These are phyloP conservation scores for Zhuliangozyma parablackwelliae DNA, from an alignment of 1,139 yeast genomes.

Conservation along the genomic window DNA sequence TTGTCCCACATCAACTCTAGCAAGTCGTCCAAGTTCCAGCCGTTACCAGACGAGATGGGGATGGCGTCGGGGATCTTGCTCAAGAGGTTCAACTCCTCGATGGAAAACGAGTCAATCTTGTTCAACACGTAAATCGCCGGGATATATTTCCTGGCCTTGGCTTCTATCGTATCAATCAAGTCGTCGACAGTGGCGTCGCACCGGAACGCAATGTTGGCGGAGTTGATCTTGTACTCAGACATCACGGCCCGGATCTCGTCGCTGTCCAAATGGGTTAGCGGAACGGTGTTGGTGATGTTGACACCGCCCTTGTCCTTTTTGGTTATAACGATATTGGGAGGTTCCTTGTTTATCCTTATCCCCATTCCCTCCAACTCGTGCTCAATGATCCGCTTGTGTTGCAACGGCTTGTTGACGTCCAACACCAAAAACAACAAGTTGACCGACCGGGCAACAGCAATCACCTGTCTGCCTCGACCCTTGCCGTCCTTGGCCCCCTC, in stretches of 20 bases:
- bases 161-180: conserved; percentile 89
- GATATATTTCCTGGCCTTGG: conserved; percentile 82
- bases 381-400: conserved; percentile 89
- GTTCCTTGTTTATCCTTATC: conserved; percentile 82
- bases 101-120: conserved; percentile 90
- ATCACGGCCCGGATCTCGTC: conserved; percentile 95
- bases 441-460: conserved; percentile 96
- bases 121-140: conserved; percentile 93
- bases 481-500: conserved; percentile 99
- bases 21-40: conserved; percentile 95
- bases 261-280: conserved; percentile 82
- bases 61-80: conserved; percentile 94
- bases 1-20: conserved; percentile 93
- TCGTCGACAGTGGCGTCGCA: conserved; percentile 98
- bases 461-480: conserved; percentile 98
- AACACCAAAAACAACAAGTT: conserved; percentile 86
- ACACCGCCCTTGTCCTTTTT: conserved; percentile 96
- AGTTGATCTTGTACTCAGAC: conserved; percentile 89
- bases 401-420: conserved; percentile 94
- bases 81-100: conserved; percentile 85
- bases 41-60: conserved; percentile 91
- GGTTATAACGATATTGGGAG: conserved; percentile 87
- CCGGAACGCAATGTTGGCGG: conserved; percentile 95
- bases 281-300: conserved; percentile 88
- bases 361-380: conserved; percentile 97